Evolutionary conservation across 2,329 filamentous ascomycete species (phyloP), one percentile per base, ranked within the genome.

Genomic region (Alternaria brassicae): DNA sequence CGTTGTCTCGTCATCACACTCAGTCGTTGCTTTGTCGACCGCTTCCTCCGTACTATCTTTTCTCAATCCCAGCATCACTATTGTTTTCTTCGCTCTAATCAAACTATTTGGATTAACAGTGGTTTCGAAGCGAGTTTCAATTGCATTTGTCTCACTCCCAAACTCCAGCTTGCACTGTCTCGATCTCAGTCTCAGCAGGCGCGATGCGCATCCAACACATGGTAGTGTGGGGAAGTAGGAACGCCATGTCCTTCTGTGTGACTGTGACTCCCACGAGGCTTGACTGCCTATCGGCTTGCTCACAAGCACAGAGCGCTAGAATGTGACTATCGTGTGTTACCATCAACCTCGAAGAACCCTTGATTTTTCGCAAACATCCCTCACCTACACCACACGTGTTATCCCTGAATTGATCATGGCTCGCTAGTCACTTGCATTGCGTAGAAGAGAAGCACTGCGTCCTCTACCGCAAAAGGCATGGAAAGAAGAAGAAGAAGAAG

Each of bases 251-350:
- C 9, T 59, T 25, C 21, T 44, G 53, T 58, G 25, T 45, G 19
- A 59, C 57, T 39, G 52, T 63, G 51, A 50, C 54, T 61, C 49
- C 32, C 42, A 60, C 41, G 34, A 60, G 48, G 40, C 49, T 48
- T 45, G 39, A 56, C 54, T 54, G 27, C 57, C 48, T 40, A 60
- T 44, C 48, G 44, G 13, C 34, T 55, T 50, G 30, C 36, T 42
- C n/a, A 12, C 15, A 55, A 37, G 40, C 15, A 61, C 51, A 12
- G 17, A 21, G 36, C 42, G 17, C 40, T 25, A 34, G 30, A 37
- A 13, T 37, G 21, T 53, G 49, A 42, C 30, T 42, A 53, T 39
- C 17, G 48, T 60, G 61, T 64, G 44, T 19, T 40, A 64, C 45
- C 56, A 34, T 40, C n/a, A 47, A n/a, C 17, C 12, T 30, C 19